Base-by-base conservation (phyloP, 2,329 filamentous ascomycete species). In the Pyrenophora seminiperda region DNA sequence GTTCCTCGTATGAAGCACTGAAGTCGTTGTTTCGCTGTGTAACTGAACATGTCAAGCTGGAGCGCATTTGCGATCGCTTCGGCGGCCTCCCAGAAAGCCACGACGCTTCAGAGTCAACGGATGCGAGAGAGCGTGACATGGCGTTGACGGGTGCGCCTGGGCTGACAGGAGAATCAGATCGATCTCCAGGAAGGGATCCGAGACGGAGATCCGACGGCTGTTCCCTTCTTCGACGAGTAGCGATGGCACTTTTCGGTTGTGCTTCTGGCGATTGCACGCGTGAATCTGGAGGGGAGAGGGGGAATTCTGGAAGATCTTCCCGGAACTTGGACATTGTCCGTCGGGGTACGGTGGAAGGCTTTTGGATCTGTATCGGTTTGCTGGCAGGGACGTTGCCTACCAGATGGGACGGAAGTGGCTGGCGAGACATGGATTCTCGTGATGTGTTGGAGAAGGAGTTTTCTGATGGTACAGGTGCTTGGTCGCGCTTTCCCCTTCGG, bases 81-180 rank as follows among this genome's bases (percentile, higher is more conserved):
- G 79, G 71, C 54, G 81, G 79, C 48, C 87, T 86, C 13, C 93
- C 91, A 3, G 91, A 94, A 36, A 99, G 85, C 94, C 94, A 99
- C 0, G 92, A 97, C 4, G 84, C 94, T 76, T 99, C 94, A 0
- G 92, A 97, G 67, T 97, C 94, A 51, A 97, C 90, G 0, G 92
- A 97, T 2, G 91, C 94, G 14, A 97, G 80, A 0, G 93, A 97
- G 71, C 92, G 88, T 22, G 91, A 90, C 67, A 91, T 74, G 27
- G 69, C 52, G 10, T 67, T 68, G 15, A 66, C 61, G 10, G 62
- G 66, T 29, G 63, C 56, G n/a, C 58, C 63, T 6, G 71, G 65
- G 36, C 66, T 72, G 40, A 73, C 66, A 0, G 76, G 75, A 7
- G 76, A 78, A 39, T 79, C 77, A 22, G 72, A 76, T 36, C 75